A percentile compares a stretch with the other conserved stretches of the same genome.
Evolutionary conservation across 805 yeast genomes (phyloP).

Genomic region (Saccharomycopsis sp.): DNA sequence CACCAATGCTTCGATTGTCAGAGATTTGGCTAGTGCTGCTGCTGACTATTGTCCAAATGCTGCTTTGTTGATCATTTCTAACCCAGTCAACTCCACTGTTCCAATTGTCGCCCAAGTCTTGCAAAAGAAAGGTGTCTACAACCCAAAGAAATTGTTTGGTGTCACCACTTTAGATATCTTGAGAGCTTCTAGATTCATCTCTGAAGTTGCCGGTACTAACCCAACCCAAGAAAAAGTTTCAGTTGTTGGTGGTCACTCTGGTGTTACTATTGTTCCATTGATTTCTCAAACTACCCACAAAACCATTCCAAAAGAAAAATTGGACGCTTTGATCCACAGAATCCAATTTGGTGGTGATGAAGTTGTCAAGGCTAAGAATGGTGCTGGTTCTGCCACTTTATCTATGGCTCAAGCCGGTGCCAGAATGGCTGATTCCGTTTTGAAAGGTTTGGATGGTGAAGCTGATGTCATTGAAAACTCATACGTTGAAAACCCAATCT

Average conservation of each 20-base stretch:
- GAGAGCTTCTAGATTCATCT: slow-evolving; percentile 63
- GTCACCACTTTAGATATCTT: slow-evolving; percentile 76
- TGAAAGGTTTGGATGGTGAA: slow-evolving; percentile 46
- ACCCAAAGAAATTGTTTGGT: slow-evolving; percentile 75
- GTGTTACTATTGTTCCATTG: slow-evolving; percentile 74
- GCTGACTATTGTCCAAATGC: slow-evolving; percentile 66
- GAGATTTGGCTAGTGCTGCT: slow-evolving; percentile 64
- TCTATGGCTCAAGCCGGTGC: slow-evolving; percentile 87
- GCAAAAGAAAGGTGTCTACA: slow-evolving; percentile 62
- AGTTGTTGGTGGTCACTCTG: slow-evolving; percentile 85
- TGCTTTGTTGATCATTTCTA: slow-evolving; percentile 59
- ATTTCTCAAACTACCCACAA: slow-evolving; percentile 54
- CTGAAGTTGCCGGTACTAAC: slow-evolving; percentile 51
- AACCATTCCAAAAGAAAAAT: slow-evolving; percentile 34
- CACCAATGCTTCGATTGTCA: slow-evolving; percentile 76
- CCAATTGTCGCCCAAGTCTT: slow-evolving; percentile 79
- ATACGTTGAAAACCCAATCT: slow-evolving; percentile 75
- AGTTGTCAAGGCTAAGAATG: slow-evolving; percentile 78
- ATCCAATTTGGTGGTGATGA: slow-evolving; percentile 87
- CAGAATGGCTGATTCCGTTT: slow-evolving; percentile 60
- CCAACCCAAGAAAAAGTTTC: slow-evolving; percentile 55
- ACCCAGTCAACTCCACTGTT: slow-evolving; percentile 81
- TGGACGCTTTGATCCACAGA: slow-evolving; percentile 62
- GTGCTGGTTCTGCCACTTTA: slow-evolving; percentile 79
- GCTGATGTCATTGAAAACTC: slow-evolving; percentile 58